Evolutionary conservation across 352 stramenopile species (phyloP).

Genomic region (Phytophthora kernoviae): DNA sequence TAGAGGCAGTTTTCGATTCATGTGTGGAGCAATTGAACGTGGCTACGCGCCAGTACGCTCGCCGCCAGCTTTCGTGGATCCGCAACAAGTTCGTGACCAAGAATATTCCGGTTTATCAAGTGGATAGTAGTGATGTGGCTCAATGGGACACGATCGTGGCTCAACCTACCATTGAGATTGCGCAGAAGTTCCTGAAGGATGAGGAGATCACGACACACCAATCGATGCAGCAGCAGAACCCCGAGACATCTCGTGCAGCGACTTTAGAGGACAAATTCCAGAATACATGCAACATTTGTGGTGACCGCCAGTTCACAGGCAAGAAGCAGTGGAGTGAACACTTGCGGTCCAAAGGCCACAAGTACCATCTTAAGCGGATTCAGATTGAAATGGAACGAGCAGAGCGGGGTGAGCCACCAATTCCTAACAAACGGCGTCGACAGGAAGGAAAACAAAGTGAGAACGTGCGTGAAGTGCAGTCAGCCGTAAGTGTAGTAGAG

Average conservation of each 20-base stretch:
- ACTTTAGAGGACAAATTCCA: slow-evolving; percentile 68
- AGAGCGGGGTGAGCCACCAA: slow-evolving; percentile 17
- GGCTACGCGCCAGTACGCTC: slow-evolving; percentile 85
- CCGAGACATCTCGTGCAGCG: slow-evolving; percentile 41
- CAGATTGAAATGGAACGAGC: slow-evolving; percentile 53
- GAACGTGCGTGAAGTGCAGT: not conserved
- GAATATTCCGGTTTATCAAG: slow-evolving; percentile 85
- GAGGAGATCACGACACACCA: slow-evolving; percentile 34
- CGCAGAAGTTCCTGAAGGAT: slow-evolving; percentile 52
- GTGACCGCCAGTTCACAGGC: slow-evolving; percentile 68
- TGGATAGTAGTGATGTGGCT: slow-evolving; percentile 80
- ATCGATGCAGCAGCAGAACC: slow-evolving; percentile 55
- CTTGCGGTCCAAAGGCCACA: slow-evolving; percentile 81
- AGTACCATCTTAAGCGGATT: slow-evolving; percentile 78
- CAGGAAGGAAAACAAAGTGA: slow-evolving; percentile 17
- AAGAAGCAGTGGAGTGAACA: slow-evolving; percentile 75
- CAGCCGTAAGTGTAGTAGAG: slow-evolving; percentile 13
- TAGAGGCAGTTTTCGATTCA: slow-evolving; percentile 51
- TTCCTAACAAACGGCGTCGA: slow-evolving; percentile 20
- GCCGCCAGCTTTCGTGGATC: slow-evolving; percentile 88
- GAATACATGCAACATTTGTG: slow-evolving; percentile 63
- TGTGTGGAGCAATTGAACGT: slow-evolving; percentile 84
- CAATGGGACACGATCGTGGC: slow-evolving; percentile 64
- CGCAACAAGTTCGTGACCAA: slow-evolving; percentile 86
- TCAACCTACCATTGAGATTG: slow-evolving; percentile 68